These are phyloP conservation scores for Pulicaria dysenterica DNA, from an alignment of 129 eudicot genomes.

Conservation along the genomic window DNA sequence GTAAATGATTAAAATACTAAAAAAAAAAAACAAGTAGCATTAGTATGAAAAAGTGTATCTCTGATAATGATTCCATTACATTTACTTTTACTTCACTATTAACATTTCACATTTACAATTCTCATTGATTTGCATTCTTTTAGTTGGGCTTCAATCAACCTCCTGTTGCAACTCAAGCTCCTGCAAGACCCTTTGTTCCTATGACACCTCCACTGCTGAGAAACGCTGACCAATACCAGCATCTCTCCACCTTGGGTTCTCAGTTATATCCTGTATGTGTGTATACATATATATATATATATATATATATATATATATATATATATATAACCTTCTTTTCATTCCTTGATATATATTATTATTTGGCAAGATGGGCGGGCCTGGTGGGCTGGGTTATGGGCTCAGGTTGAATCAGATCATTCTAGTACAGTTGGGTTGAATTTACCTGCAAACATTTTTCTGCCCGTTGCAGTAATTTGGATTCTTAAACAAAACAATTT, in stretches of 20 bases:
- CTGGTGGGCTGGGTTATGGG: not conserved
- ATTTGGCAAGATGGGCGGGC: not conserved
- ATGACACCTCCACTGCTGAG: slow-evolving; percentile 58
- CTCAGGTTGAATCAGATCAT: not conserved
- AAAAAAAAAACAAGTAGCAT: not conserved
- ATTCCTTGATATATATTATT: not conserved
- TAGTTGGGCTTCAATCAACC: slow-evolving; percentile 60
- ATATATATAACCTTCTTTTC: not conserved
- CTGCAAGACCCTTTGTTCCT: slow-evolving; percentile 66
- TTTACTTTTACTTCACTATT: no score
- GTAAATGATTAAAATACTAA: not conserved
- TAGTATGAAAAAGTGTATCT: not conserved
- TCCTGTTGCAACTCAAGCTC: slow-evolving; percentile 50
- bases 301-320: no score
- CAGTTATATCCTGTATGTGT: slow-evolving; percentile 60
- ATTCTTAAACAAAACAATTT: not conserved
- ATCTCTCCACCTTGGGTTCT: slow-evolving; percentile 59
- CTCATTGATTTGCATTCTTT: slow-evolving; percentile 2
- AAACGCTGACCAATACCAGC: slow-evolving; percentile 82
- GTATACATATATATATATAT: not conserved
- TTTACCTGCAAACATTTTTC: no score
- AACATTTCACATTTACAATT: not conserved
- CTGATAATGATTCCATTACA: no score
- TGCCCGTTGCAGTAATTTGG: no score
- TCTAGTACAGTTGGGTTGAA: no score